Evolutionary conservation across 2,329 filamentous ascomycete genomes (phyloP).

Genomic region (Blastomyces parvus): DNA sequence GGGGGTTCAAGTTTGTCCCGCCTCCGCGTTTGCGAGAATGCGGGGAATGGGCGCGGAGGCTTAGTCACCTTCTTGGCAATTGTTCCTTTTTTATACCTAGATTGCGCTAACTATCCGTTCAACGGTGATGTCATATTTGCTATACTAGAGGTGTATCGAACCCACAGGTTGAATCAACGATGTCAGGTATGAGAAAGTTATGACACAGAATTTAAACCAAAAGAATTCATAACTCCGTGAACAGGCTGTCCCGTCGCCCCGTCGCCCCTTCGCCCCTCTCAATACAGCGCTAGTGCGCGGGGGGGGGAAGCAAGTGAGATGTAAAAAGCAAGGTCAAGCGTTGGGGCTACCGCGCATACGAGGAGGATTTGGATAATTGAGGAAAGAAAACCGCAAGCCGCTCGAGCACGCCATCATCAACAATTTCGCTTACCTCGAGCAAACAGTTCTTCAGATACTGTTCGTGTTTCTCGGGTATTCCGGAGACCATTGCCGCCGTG

Average conservation of each 20-base stretch:
- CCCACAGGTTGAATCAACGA: too few relatives aligned
- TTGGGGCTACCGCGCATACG: too few relatives aligned
- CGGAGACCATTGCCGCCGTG: not conserved
- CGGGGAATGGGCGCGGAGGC: not conserved
- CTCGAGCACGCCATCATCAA: constrained; percentile 5
- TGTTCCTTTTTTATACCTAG: not conserved
- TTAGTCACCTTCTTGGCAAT: not conserved
- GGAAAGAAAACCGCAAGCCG: not conserved
- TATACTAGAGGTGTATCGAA: too few relatives aligned
- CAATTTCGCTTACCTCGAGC: constrained; percentile 1
- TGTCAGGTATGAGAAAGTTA: too few relatives aligned
- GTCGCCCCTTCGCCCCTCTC: not conserved
- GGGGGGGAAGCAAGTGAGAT: not conserved
- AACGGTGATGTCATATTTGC: not conserved
- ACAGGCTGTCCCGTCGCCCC: too few relatives aligned
- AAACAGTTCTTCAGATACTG: not conserved
- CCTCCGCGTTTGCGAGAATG: not conserved
- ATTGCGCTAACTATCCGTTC: not conserved
- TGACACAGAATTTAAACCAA: not conserved
- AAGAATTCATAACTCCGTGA: not conserved
- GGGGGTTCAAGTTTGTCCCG: constrained; percentile 3
- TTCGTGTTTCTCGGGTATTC: not conserved
- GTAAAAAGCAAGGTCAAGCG: not conserved
- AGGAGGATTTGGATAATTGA: not conserved
- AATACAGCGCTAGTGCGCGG: not conserved